Evolutionary conservation across 2,329 filamentous ascomycete species (phyloP), one percentile per base, ranked within the genome.

Genomic region (Calcarisporium arbuscula): DNA sequence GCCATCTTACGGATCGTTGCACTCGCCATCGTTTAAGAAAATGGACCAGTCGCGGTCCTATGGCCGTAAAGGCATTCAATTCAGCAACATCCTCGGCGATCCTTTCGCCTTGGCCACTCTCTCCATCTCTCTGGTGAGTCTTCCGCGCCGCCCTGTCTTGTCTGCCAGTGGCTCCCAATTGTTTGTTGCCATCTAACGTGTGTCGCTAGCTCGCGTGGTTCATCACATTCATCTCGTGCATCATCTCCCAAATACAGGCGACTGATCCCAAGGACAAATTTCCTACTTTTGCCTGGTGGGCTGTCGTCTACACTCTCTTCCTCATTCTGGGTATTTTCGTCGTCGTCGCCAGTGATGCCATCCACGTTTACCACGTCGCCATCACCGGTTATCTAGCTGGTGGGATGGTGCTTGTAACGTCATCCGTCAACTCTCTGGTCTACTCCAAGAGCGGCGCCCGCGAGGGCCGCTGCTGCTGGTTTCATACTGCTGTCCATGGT

Each of bases 401-500:
- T 28, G 89, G 85, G 34, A 72, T 96, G 32, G 85, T 94, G 31
- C 77, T 95, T 50, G 83, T 85, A 17, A 89, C 86, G 4, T 87
- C 89, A 4, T 80, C 85, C 1, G 84, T 94, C 47, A 95, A 95
- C 61, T 78, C 78, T 11, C 68, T 95, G 34, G 81, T 98, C 40
- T 95, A 95, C 65, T 77, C 75, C 32, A 67, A 75, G 27, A 72
- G 80, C 42, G 80, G 78, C 21, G 74, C 86, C 34, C 80, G 82
- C 53, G 82, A 96, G 64, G n/a, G 90, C 92, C 37, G 83, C 85
- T 7, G 87, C 85, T 19, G 92, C 92, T 40, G 92, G 92, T 29
- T 94, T 94, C 60, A 95, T 98, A 42, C 71, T 98, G 34, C 70
- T 96, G 30, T 90, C 88, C 39, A 95, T 96, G 77, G 80, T 95